phyloP scores from a whole-genome alignment of 352 stramenopile genomes.

The Thalassiosira pacifica region DNA sequence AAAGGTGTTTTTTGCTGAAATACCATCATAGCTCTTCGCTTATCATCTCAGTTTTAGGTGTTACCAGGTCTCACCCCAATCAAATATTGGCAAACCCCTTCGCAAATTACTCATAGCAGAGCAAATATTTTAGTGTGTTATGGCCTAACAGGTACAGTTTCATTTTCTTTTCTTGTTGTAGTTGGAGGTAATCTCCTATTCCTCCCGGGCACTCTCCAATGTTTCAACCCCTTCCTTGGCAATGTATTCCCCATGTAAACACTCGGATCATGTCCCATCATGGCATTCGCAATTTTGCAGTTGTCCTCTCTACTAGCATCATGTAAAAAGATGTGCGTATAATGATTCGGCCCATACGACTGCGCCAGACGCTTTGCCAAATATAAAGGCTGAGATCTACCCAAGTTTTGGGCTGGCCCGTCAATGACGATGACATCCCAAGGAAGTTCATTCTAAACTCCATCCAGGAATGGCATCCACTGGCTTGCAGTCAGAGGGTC shows the following conservation, averaged over 20 bases:
- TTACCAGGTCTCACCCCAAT: too few relatives aligned
- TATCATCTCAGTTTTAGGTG: too few relatives aligned
- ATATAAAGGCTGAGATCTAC: constrained; percentile 31
- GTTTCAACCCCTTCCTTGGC: constrained; percentile 29
- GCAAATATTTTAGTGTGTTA: too few relatives aligned
- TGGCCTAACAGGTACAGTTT: too few relatives aligned
- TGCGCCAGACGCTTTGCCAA: constrained; percentile 34
- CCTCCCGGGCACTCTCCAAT: constrained; percentile 22
- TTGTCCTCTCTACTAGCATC: constrained; percentile 14
- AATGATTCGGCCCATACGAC: constrained; percentile 34
- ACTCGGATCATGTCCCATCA: constrained; percentile 32
- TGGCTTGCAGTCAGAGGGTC: constrained; percentile 27
- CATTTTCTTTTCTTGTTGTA: constrained; percentile 13
- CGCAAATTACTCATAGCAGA: too few relatives aligned
- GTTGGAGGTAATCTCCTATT: constrained; percentile 26
- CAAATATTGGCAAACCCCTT: too few relatives aligned
- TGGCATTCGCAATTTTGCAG: constrained; percentile 29
- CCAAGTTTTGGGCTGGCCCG: constrained; percentile 10
- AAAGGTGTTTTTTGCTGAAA: too few relatives aligned
- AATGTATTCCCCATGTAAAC: constrained; percentile 36
- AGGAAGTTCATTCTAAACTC: constrained; percentile 16
- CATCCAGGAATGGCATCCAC: constrained; percentile 27
- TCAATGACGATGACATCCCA: constrained; percentile 41
- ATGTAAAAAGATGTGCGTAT: constrained; percentile 41
- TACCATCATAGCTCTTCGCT: too few relatives aligned